Conservation (phyloP, 2,329 filamentous ascomycete genomes). For the Trichophyton simii region DNA sequence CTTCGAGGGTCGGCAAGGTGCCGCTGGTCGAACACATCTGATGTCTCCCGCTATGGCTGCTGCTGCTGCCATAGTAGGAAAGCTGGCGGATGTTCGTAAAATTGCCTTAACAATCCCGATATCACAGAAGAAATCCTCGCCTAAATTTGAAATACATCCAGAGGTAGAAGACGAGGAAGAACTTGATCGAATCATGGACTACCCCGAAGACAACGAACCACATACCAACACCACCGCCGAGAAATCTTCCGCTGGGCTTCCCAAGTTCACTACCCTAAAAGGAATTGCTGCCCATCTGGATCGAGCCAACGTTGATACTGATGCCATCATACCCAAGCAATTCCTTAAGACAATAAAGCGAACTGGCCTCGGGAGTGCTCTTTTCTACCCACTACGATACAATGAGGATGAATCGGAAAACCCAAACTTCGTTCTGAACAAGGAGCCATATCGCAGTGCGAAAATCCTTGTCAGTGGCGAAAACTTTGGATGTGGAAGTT, state of each 20-base stretch:
- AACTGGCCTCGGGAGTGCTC: conserved; percentile 74
- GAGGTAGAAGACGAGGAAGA: conserved; percentile 51
- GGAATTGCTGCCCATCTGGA: conserved; percentile 82
- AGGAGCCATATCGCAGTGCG: conserved; percentile 66
- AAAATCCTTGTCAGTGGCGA: conserved; percentile 87
- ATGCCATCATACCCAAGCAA: conserved; percentile 97
- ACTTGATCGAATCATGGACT: conserved; percentile 50
- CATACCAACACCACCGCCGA: conserved; percentile 45
- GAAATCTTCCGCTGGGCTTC: conserved; percentile 51
- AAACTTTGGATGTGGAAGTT: conserved; percentile 92
- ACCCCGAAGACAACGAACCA: conserved; percentile 49
- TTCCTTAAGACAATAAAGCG: conserved; percentile 99
- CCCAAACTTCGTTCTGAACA: conserved; percentile 75
- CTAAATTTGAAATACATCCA: conserved; percentile 49
- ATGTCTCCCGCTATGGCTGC: conserved; percentile 98
- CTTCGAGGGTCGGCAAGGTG: conserved; percentile 92
- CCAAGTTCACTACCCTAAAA: conserved; percentile 71
- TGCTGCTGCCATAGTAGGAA: conserved; percentile 76
- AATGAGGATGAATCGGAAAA: conserved; percentile 62
- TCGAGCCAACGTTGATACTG: conserved; percentile 88
- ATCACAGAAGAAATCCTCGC: conserved; percentile 39
- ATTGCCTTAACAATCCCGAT: conserved; percentile 43
- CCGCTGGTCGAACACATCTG: conserved; percentile 78
- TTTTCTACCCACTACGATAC: conserved; percentile 78
- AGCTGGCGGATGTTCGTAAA: conserved; percentile 81